Percentiles rank a stretch among this genome's conserved stretches.
These are phyloP conservation scores for Solanum bulbocastanum DNA, from an alignment of 257 asterid species.

Conservation along the genomic window DNA sequence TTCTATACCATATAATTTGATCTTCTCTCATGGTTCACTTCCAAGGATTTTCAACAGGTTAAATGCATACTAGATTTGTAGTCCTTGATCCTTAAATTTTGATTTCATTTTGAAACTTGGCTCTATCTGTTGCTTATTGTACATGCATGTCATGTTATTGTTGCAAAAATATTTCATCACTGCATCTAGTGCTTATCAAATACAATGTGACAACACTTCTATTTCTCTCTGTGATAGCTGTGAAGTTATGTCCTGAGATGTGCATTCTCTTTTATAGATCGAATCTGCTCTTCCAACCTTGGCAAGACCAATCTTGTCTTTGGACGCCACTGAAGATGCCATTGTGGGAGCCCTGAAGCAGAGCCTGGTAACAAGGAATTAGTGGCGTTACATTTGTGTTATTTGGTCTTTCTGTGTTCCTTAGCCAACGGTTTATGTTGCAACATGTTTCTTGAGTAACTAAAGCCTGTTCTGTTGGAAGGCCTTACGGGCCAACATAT, in stretches of 20 bases:
- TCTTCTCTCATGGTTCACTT: neutral
- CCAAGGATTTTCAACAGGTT: neutral
- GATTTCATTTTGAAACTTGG: neutral
- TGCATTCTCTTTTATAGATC: constrained; percentile 46
- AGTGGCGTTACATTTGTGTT: neutral
- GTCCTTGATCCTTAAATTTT: neutral
- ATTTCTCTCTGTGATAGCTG: neutral
- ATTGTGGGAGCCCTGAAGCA: constrained; percentile 82
- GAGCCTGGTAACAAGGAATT: constrained; percentile 65
- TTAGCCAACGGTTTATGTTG: neutral
- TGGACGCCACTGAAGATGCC: constrained; percentile 94
- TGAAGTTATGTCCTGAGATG: neutral
- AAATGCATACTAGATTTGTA: neutral
- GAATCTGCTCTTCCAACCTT: constrained; percentile 93
- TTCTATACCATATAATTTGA: neutral
- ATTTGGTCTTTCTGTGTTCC: neutral
- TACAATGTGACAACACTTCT: neutral
- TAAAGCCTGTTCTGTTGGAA: neutral
- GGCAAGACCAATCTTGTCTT: constrained; percentile 89
- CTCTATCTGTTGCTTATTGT: neutral
- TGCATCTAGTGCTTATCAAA: neutral
- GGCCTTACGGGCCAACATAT: neutral
- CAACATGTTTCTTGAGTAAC: neutral
- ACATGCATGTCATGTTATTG: neutral
- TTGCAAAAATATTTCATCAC: neutral